Conservation (phyloP, 2,329 filamentous ascomycete species). For the Fusarium compactum region DNA sequence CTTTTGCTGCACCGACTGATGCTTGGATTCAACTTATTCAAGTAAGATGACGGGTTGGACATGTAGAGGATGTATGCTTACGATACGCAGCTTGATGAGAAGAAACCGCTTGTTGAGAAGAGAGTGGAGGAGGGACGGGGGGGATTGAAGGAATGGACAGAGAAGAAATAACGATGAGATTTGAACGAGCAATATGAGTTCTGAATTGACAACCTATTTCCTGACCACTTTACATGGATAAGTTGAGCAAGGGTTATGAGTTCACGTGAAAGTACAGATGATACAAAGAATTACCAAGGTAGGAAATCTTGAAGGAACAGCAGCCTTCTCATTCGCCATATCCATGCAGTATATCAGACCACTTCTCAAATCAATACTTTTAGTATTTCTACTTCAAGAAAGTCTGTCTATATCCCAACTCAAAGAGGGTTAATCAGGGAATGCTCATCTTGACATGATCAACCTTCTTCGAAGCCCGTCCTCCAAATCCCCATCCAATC, state of each 20-base stretch:
- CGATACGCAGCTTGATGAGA: constrained; percentile 10
- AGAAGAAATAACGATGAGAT: neutral
- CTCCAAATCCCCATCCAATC: constrained; percentile 67
- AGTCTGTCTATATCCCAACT: neutral
- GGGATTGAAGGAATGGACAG: neutral
- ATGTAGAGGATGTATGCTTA: neutral
- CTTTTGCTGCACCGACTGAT: neutral
- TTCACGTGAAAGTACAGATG: too few species aligned
- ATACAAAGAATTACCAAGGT: neutral
- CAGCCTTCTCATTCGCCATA: neutral
- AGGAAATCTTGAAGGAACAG: neutral
- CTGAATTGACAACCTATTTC: neutral
- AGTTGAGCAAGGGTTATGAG: neutral
- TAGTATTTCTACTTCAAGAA: too few species aligned
- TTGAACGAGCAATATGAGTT: too few species aligned
- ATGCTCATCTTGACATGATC: constrained; percentile 21
- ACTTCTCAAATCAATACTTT: neutral
- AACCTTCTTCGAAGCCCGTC: constrained; percentile 47
- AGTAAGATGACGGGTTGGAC: neutral
- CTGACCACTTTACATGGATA: too few species aligned
- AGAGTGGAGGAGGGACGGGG: constrained; percentile 20
- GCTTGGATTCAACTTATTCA: neutral
- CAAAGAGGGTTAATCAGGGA: neutral
- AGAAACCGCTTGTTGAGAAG: constrained; percentile 6
- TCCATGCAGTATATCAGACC: neutral